Percentiles rank a stretch among this genome's conserved stretches.
These are phyloP conservation scores for Smallanthus sonchifolius DNA, from an alignment of 129 eudicot genomes.

Conservation along the genomic window DNA sequence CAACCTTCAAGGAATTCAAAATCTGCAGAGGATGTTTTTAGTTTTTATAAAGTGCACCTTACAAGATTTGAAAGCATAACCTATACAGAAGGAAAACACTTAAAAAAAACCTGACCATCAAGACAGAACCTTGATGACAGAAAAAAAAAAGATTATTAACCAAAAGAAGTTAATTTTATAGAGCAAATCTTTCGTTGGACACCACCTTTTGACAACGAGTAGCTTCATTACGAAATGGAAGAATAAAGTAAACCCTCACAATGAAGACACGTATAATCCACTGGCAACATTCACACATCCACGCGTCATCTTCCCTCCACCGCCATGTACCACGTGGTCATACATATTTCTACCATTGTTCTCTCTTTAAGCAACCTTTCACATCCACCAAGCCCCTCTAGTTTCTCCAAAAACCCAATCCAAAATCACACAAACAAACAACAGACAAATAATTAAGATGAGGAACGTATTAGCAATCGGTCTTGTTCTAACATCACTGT, in stretches of 20 bases:
- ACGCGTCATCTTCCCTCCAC: slow-evolving; percentile 21
- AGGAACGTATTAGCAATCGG: slow-evolving; percentile 54
- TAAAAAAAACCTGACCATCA: too few relatives aligned
- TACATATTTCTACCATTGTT: neutral
- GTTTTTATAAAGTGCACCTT: too few relatives aligned
- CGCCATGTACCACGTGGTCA: slow-evolving; percentile 7
- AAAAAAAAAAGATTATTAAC: too few relatives aligned
- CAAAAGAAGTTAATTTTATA: too few relatives aligned
- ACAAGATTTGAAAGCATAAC: too few relatives aligned
- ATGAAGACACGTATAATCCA: slow-evolving; percentile 19
- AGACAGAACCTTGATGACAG: too few relatives aligned
- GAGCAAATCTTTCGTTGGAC: neutral
- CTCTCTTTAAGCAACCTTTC: slow-evolving; percentile 1
- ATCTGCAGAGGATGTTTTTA: too few relatives aligned
- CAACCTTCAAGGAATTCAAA: too few relatives aligned
- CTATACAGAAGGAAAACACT: too few relatives aligned
- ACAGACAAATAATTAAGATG: slow-evolving; percentile 27
- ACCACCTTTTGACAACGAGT: neutral
- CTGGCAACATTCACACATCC: slow-evolving; percentile 16
- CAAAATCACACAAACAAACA: neutral
- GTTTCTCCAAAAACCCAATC: neutral
- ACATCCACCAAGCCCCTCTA: neutral
- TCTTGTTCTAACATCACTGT: slow-evolving; percentile 44
- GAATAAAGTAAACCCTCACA: slow-evolving; percentile 19
- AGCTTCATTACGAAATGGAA: neutral